Base-by-base conservation (phyloP, 345 rosid species). In the Brassica cretica region DNA sequence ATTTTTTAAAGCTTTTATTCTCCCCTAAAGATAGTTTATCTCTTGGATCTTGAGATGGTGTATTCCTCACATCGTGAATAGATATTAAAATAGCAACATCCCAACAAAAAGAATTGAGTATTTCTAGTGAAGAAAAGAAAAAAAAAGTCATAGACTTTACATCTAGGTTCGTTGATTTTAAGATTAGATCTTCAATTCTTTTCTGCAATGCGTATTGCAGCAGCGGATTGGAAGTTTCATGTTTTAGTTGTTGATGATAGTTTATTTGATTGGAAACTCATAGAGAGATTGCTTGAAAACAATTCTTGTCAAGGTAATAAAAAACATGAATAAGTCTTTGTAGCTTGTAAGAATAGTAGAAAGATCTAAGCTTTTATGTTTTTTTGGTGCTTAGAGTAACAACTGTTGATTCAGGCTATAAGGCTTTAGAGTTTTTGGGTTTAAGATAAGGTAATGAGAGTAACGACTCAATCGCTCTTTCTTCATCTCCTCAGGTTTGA, bases 161-260 rank as follows among this genome's bases (percentile, higher is more conserved):
- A 64, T 78, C 59, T 64, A 78, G 70, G 68, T 55, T 67, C 51
- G 37, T 71, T 8, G 7, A 19, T 5, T 72, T 60, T 7, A 56
- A 56, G 63, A 3, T 21, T 21, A 58, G 29, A 58, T 58, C 62
- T 75, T 67, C 33, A 71, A 18, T 59, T 8, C 16, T 64, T 11
- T 53, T 64, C 33, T 65, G 75, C 79, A 84, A 89, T 89, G 92
- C 89, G 89, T 58, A 81, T 85, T 76, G 88, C 84, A 67, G 85
- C 84, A 67, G 85, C 84, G 2, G 92, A 88, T 67, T 76, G 87
- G 0, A 86, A 82, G 84, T 93, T 92, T 72, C 99, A 95, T 82
- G 99, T 95, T 32, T 82, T 95, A 15, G 98, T 98, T 27, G 98
- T 95, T 81, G 99, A 95, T 83, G 98, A 95, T 76, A 90, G 91